These are phyloP conservation scores for Amanita pallidorosea DNA, from an alignment of 768 basidiomycete species.

Conservation along the genomic window DNA sequence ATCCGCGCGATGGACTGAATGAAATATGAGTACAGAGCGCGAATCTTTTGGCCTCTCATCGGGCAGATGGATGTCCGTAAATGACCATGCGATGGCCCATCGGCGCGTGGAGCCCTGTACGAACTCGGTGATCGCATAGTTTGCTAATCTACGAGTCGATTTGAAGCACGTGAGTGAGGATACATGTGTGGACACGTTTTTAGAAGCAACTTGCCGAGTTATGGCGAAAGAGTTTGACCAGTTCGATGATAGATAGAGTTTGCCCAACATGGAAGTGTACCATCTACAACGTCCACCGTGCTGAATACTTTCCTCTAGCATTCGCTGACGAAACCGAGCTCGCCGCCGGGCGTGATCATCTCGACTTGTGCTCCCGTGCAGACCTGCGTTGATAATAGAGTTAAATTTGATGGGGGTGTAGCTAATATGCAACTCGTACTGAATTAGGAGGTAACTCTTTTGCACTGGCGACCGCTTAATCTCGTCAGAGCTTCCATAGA, in stretches of 20 bases:
- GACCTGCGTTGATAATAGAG: conserved; percentile 31
- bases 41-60: conserved; percentile 39
- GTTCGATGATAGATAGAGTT: conserved; percentile 54
- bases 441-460: conserved; percentile 66
- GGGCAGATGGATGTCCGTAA: conserved; percentile 48
- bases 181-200: too few relatives aligned
- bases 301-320: conserved; percentile 64
- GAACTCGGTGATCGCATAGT: conserved; percentile 81
- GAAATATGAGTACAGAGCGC: not conserved
- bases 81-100: conserved; percentile 93
- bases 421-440: conserved; percentile 23
- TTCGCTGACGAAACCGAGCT: conserved; percentile 65
- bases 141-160: conserved; percentile 51
- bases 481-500: conserved; percentile 73
- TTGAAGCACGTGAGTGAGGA: not conserved
- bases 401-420: not conserved
- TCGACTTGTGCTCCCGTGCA: conserved; percentile 84
- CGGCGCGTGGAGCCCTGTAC: conserved; percentile 80
- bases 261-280: conserved; percentile 93
- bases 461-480: conserved; percentile 38
- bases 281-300: conserved; percentile 60
- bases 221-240: conserved; percentile 45
- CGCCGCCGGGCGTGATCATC: conserved; percentile 87
- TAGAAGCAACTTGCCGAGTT: conserved; percentile 16
- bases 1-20: conserved; percentile 24